These are phyloP conservation scores for Cenchrus fungigraminus DNA, from an alignment of 176 grass and related monocot species.

Conservation along the genomic window DNA sequence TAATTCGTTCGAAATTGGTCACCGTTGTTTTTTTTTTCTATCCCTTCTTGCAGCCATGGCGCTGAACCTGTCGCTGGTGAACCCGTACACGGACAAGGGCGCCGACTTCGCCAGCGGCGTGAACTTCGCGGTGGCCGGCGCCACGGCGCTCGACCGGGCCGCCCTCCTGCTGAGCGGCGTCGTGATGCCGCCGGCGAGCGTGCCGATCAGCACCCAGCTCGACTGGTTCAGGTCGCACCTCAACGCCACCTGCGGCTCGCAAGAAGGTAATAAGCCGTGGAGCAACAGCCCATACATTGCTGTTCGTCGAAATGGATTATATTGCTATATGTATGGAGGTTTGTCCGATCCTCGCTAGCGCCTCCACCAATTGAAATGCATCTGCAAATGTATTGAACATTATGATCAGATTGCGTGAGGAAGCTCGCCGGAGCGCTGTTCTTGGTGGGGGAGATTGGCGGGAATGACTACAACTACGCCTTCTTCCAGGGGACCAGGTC, in stretches of 20 bases:
- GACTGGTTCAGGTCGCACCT: slow-evolving; percentile 80
- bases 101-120: slow-evolving; percentile 68
- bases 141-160: slow-evolving; percentile 68
- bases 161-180: slow-evolving; percentile 52
- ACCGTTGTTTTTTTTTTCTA: background rate
- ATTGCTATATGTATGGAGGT: no score
- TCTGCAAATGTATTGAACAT: background rate
- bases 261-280: slow-evolving; percentile 17
- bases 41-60: slow-evolving; percentile 57
- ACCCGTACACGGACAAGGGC: slow-evolving; percentile 70
- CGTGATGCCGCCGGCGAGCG: slow-evolving; percentile 53
- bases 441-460: slow-evolving; percentile 91
- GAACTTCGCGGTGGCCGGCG: slow-evolving; percentile 92
- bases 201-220: slow-evolving; percentile 72
- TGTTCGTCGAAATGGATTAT: no score
- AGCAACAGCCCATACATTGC: no score
- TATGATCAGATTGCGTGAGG: slow-evolving; percentile 55
- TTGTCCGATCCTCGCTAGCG: no score
- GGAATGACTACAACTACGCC: slow-evolving; percentile 95
- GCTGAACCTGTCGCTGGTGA: slow-evolving; percentile 68
- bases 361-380: background rate
- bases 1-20: no score
- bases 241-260: slow-evolving; percentile 66
- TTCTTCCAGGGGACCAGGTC: slow-evolving; percentile 62
- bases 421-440: slow-evolving; percentile 67